Percentiles rank a stretch among this genome's conserved stretches.
Evolutionary conservation across 345 rosid species (phyloP).

Genomic region (Bruguiera gymnorhiza): DNA sequence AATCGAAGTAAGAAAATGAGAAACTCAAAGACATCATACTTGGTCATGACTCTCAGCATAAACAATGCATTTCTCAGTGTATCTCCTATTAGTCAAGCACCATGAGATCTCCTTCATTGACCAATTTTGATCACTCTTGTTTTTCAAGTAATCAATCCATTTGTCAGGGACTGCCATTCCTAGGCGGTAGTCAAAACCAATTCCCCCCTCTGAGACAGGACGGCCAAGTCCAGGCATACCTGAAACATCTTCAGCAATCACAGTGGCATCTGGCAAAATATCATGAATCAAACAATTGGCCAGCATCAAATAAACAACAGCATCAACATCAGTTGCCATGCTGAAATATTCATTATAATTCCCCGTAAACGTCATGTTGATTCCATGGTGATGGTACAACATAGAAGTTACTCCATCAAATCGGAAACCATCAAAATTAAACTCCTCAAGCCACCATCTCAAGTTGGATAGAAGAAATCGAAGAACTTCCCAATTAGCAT

Average conservation of each 20-base stretch:
- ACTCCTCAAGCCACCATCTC: constrained; percentile 88
- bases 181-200: constrained; percentile 70
- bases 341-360: constrained; percentile 64
- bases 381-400: constrained; percentile 80
- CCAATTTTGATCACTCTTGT: constrained; percentile 72
- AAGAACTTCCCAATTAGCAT: constrained; percentile 83
- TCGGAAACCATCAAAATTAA: constrained; percentile 70
- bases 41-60: constrained; percentile 91
- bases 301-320: constrained; percentile 73
- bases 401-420: constrained; percentile 81
- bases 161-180: constrained; percentile 82
- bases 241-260: constrained; percentile 82
- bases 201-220: constrained; percentile 58
- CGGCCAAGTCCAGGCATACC: constrained; percentile 82
- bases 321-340: constrained; percentile 70
- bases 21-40: constrained; percentile 31
- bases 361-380: constrained; percentile 59
- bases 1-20: constrained; percentile 7
- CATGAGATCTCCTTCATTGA: constrained; percentile 57
- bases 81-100: constrained; percentile 70
- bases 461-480: constrained; percentile 78
- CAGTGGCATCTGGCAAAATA: constrained; percentile 62
- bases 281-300: constrained; percentile 60
- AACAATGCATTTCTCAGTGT: constrained; percentile 66
- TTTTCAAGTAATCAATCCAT: constrained; percentile 80